Base-by-base conservation (phyloP, 352 stramenopile species). In the Phytophthora ramorum region DNA sequence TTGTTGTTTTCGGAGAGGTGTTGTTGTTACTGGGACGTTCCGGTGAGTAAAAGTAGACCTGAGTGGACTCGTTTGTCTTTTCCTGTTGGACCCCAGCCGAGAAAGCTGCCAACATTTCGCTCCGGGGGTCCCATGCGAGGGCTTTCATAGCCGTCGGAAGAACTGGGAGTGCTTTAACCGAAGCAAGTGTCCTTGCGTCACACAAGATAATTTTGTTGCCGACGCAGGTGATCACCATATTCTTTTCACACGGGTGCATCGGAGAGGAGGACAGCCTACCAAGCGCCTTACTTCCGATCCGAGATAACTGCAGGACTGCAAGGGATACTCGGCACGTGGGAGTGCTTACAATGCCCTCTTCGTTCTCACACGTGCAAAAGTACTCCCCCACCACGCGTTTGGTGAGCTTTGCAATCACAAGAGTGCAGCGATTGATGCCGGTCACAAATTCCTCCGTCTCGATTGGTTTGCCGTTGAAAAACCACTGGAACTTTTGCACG, bases 361-460 rank as follows among this genome's bases (percentile, higher is more conserved):
- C 83, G 48, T 92, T 90, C 43, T 80, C 69, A 41, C 79, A 90
- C 16, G 78, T 75, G 57, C 83, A 92, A 54, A 73, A 78, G 58
- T 90, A 90, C 28, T 89, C 75, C 1, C 79, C 83, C 8, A 57
- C 60, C 4, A 78, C 69, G 4, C 83, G 81, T 43, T 72, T 79
- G 2, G 75, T 84, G 40, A 88, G 61, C 7, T 65, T 73, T 2
- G 34, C 8, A 16, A 92, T 63, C 5, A 78, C 41, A 16, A 92
- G 73, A 4, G 69, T 81, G 48, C 53, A 75, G 7, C 63, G 70
- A 28, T 67, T 62, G 13, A 66, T 55, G 9, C 79, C 80, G 7
- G 40, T 57, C 38, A 50, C 63, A 41, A 59, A 63, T 17, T 30
- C 17, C 46, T 59, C 61, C 40, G 17, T 58, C 41, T 62, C 56